phyloP scores from a whole-genome alignment of 2,329 filamentous ascomycete genomes.

The Paradendryphiella salina region DNA sequence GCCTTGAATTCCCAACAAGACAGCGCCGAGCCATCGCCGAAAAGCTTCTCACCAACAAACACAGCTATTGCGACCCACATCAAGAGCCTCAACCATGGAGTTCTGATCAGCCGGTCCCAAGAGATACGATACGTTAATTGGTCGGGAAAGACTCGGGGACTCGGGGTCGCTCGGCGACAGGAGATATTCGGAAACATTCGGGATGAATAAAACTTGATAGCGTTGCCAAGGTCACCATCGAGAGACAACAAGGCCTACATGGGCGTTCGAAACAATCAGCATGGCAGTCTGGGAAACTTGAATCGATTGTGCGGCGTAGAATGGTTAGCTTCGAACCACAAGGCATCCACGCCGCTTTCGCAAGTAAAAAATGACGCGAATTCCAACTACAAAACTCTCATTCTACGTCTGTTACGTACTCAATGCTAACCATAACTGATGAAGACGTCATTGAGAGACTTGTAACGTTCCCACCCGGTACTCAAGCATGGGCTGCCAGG shows the following conservation, averaged over 20 bases:
- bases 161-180: slow-evolving; percentile 14
- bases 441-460: too few species aligned
- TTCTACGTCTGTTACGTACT: too few species aligned
- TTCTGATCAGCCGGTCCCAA: background rate
- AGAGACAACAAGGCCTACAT: background rate
- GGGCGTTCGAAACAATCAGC: background rate
- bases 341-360: too few species aligned
- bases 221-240: background rate
- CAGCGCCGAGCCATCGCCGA: slow-evolving; percentile 19
- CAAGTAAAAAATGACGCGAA: too few species aligned
- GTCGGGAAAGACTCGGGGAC: slow-evolving; percentile 8
- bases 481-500: too few species aligned
- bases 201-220: background rate
- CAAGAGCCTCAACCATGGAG: background rate
- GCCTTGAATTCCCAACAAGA: slow-evolving; percentile 1
- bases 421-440: too few species aligned
- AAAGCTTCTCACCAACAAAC: background rate
- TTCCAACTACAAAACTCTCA: too few species aligned
- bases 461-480: too few species aligned
- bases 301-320: background rate
- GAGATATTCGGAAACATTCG: slow-evolving; percentile 2
- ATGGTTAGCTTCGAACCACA: too few species aligned
- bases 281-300: background rate
- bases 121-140: background rate
- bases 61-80: background rate